Percentiles rank a stretch among this genome's conserved stretches.
These are phyloP conservation scores for Fragaria iinumae DNA, from an alignment of 306 rosid species.

Conservation along the genomic window DNA sequence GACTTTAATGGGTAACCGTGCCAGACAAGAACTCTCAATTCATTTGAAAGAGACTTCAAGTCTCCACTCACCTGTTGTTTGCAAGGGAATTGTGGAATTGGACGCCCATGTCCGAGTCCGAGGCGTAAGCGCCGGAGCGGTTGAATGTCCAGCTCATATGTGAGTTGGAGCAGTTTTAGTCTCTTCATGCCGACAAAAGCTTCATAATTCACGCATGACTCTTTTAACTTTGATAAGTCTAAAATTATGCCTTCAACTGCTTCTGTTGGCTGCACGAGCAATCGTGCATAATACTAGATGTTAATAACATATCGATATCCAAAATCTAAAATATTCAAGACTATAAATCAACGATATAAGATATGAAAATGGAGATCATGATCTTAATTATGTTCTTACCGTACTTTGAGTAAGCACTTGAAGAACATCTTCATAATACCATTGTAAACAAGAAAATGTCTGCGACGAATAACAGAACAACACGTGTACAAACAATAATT, in stretches of 20 bases:
- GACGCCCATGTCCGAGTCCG: too few relatives aligned
- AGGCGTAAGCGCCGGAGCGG: too few relatives aligned
- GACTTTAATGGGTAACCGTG: neutral
- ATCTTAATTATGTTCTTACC: too few relatives aligned
- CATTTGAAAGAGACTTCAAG: neutral
- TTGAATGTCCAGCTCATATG: too few relatives aligned
- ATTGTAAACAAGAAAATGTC: too few relatives aligned
- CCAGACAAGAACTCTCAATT: neutral
- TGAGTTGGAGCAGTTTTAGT: neutral
- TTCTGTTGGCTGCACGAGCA: conserved; percentile 9
- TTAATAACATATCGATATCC: too few relatives aligned
- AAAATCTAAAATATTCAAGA: too few relatives aligned
- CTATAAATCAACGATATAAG: too few relatives aligned
- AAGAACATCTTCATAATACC: neutral
- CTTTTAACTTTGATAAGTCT: neutral
- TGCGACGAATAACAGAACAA: too few relatives aligned
- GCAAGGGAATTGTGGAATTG: neutral
- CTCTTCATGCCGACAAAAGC: conserved; percentile 28
- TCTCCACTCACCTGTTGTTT: neutral
- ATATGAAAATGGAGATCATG: neutral
- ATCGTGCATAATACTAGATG: neutral
- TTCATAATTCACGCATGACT: neutral
- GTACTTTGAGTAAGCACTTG: conserved; percentile 9
- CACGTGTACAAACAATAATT: too few relatives aligned
- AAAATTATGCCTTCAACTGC: neutral